Conservation (phyloP, 257 asterid species). For the Gentiana straminea region DNA sequence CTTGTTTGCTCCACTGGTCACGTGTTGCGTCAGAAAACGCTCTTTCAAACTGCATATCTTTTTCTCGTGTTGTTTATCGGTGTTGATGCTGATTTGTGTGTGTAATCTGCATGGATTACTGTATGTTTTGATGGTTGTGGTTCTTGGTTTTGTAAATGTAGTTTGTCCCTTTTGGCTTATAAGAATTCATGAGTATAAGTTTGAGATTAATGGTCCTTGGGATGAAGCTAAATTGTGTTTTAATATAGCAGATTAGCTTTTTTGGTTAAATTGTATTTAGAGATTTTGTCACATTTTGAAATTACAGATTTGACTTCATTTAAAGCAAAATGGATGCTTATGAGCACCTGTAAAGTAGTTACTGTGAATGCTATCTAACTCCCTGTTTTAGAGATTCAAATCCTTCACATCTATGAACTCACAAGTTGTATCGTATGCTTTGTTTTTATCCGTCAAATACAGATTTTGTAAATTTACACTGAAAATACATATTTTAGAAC, state of each 20-base stretch:
- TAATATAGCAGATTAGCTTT: slow-evolving; percentile 41
- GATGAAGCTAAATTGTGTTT: slow-evolving; percentile 95
- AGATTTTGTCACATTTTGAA: too few species aligned
- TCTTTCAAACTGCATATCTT: slow-evolving; percentile 62
- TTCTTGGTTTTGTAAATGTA: slow-evolving; percentile 59
- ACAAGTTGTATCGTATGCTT: too few species aligned
- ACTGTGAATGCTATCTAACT: too few species aligned
- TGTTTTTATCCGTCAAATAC: too few species aligned
- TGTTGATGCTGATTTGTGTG: slow-evolving; percentile 32
- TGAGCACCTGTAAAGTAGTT: too few species aligned
- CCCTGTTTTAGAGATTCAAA: too few species aligned
- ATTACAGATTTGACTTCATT: too few species aligned
- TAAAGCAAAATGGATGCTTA: too few species aligned
- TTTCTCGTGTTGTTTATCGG: slow-evolving; percentile 50
- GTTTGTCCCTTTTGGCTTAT: slow-evolving; percentile 90
- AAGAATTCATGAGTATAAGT: slow-evolving; percentile 80
- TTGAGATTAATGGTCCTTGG: slow-evolving; percentile 97
- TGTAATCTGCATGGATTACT: slow-evolving; percentile 45
- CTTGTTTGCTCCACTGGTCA: slow-evolving; percentile 77
- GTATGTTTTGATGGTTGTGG: slow-evolving; percentile 38
- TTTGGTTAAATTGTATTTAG: too few species aligned
- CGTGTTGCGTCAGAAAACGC: slow-evolving; percentile 53
- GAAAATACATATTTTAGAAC: too few species aligned
- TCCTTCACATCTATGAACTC: too few species aligned
- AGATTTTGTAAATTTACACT: too few species aligned